These are phyloP conservation scores for Chimonanthus salicifolius DNA, from an alignment of 164 flowering plant species.

Conservation along the genomic window DNA sequence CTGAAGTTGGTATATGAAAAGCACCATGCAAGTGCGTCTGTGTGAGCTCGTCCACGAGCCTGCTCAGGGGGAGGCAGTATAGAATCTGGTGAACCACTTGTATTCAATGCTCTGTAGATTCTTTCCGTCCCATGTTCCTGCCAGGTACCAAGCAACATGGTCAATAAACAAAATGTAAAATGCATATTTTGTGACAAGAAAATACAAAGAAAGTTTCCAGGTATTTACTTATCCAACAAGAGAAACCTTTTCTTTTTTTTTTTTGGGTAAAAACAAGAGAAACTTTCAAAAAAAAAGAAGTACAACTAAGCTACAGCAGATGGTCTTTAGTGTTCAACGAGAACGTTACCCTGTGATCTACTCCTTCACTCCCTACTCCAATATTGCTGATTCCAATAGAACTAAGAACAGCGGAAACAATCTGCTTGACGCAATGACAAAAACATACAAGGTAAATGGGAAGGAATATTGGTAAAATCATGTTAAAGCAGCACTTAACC, in stretches of 20 bases:
- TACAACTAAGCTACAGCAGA: neutral
- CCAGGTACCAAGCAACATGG: neutral
- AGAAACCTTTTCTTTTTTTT: neutral
- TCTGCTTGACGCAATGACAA: constrained; percentile 26
- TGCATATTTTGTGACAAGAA: neutral
- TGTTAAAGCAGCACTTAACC: neutral
- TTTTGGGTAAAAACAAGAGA: neutral
- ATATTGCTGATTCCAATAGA: constrained; percentile 55
- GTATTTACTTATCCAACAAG: neutral
- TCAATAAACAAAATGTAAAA: neutral
- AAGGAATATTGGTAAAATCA: neutral
- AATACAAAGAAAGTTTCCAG: neutral
- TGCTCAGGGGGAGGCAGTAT: constrained; percentile 32
- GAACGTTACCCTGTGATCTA: constrained; percentile 41
- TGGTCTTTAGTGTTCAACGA: neutral
- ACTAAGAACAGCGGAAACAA: constrained; percentile 74
- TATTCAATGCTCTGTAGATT: constrained; percentile 21
- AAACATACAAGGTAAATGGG: constrained; percentile 9
- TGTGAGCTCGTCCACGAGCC: constrained; percentile 24
- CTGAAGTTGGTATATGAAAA: constrained; percentile 38
- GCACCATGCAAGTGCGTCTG: constrained; percentile 25
- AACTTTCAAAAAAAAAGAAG: neutral
- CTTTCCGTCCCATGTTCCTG: constrained; percentile 42
- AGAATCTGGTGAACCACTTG: constrained; percentile 20
- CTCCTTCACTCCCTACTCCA: constrained; percentile 45